Evolutionary conservation across 352 stramenopile species (phyloP).

Genomic region (Phytopythium cucurbitacearum): DNA sequence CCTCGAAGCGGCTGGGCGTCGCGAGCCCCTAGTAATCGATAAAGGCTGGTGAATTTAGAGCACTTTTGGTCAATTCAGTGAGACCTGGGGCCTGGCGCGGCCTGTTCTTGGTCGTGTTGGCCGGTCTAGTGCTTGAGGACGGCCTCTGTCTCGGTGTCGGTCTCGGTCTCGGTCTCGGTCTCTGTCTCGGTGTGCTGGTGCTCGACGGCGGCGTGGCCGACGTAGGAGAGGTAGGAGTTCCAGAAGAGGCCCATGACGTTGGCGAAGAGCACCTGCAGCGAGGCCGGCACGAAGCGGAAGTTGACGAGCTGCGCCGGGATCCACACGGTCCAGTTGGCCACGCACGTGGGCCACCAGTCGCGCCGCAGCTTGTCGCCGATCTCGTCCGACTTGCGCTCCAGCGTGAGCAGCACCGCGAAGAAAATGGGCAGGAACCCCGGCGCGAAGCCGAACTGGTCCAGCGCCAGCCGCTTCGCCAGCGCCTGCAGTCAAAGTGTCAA

Average conservation of each 20-base stretch:
- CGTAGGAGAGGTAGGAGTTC: slow-evolving; percentile 81
- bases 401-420: slow-evolving; percentile 57
- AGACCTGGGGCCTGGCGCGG: neutral
- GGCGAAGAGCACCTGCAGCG: slow-evolving; percentile 80
- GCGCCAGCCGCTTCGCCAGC: slow-evolving; percentile 57
- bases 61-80: neutral
- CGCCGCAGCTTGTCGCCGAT: slow-evolving; percentile 58
- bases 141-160: neutral
- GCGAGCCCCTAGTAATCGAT: neutral
- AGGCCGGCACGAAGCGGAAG: slow-evolving; percentile 71
- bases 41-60: neutral
- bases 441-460: slow-evolving; percentile 80
- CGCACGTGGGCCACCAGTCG: slow-evolving; percentile 76
- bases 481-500: slow-evolving; percentile 9
- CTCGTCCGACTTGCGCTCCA: slow-evolving; percentile 45
- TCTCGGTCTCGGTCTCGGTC: neutral
- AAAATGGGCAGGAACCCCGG: slow-evolving; percentile 72
- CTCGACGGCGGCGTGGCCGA: slow-evolving; percentile 40
- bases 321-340: slow-evolving; percentile 82
- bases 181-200: neutral
- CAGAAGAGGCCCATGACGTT: slow-evolving; percentile 79
- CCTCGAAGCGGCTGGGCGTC: slow-evolving; percentile 39
- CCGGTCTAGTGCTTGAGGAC: neutral
- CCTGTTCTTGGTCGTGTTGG: neutral
- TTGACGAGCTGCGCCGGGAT: slow-evolving; percentile 79